Base-by-base conservation (phyloP, 305 asterid species). In the Plantago coronopus region DNA sequence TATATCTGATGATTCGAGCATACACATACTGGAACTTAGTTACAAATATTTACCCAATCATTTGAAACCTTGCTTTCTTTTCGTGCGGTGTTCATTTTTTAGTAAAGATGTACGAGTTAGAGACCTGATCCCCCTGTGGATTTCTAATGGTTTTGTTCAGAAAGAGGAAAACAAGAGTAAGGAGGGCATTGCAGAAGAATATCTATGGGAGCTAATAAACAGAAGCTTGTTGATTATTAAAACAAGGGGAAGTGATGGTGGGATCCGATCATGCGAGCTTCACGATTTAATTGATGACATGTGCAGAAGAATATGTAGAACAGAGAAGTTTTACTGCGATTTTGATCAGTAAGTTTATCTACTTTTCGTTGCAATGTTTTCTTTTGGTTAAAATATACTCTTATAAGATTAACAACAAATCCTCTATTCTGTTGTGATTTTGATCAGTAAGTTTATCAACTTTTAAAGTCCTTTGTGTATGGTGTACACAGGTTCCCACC, bases 41-140 rank as follows among this genome's bases (percentile, higher is more conserved):
- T 79, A 74, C 61, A 12, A 44, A 6, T 45, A 74, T 61, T 66
- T 79, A 8, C 72, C 77, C 0, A 20, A 25, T n/a, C 56, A 48
- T 44, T 60, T 74, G 57, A 71, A 70, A 47, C 44, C 63, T 2
- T 75, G 76, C 65, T 71, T 79, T 50, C 81, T 75, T 18, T 75
- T 19, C 50, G 72, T 64, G 80, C 74, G 17, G 65, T 61, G 40
- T 0, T 7, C 2, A 6, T 0, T 34, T 34, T 2, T 12, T 5
- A 68, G 57, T 42, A 50, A 44, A 43, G 69, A 59, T 53, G 38
- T 76, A 34, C 21, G 37, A 0, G 57, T 29, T 2, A 10, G 43
- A 2, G 48, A 62, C 56, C 16, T 75, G 50, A 29, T 13, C 5
- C 46, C 34, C 23, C 17, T 65, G 15, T 74, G 75, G 79, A 62